These are phyloP conservation scores for Anisodus acutangulus DNA, from an alignment of 257 asterid species.

Conservation along the genomic window DNA sequence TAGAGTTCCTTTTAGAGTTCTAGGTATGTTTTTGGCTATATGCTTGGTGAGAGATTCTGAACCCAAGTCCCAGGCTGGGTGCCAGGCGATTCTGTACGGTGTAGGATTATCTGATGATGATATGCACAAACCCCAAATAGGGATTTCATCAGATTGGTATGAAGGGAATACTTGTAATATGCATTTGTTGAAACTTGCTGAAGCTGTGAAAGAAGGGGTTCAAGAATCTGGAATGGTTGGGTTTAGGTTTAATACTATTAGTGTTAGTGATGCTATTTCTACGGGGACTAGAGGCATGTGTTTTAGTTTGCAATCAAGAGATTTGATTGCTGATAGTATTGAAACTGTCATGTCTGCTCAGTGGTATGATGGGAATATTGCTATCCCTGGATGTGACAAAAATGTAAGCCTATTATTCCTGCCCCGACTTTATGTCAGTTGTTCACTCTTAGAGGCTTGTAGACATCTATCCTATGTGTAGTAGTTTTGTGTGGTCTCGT, in stretches of 20 bases:
- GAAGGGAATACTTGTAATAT: slow-evolving; percentile 98
- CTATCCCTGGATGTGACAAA: slow-evolving; percentile 96
- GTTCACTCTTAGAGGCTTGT: no score
- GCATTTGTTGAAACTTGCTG: slow-evolving; percentile 86
- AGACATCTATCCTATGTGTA: no score
- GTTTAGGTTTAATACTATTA: slow-evolving; percentile 86
- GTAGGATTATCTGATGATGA: slow-evolving; percentile 95
- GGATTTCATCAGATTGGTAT: slow-evolving; percentile 97
- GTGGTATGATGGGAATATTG: slow-evolving; percentile 97
- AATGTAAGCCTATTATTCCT: slow-evolving; percentile 53
- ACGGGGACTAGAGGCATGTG: slow-evolving; percentile 99
- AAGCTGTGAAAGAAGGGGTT: slow-evolving; percentile 92
- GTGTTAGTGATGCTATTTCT: slow-evolving; percentile 95
- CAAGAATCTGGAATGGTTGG: slow-evolving; percentile 86
- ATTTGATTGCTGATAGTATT: slow-evolving; percentile 97
- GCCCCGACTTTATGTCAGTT: no score
- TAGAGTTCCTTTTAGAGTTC: no score
- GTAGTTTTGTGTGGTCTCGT: no score
- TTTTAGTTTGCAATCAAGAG: slow-evolving; percentile 95
- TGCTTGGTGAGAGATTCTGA: slow-evolving; percentile 36
- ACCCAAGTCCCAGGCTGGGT: slow-evolving; percentile 91
- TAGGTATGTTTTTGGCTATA: no score
- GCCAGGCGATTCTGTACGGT: slow-evolving; percentile 93
- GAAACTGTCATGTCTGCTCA: slow-evolving; percentile 99
- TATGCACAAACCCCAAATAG: slow-evolving; percentile 84